Conservation (phyloP, 2,329 filamentous ascomycete genomes). For the Pseudopithomyces chartarum region DNA sequence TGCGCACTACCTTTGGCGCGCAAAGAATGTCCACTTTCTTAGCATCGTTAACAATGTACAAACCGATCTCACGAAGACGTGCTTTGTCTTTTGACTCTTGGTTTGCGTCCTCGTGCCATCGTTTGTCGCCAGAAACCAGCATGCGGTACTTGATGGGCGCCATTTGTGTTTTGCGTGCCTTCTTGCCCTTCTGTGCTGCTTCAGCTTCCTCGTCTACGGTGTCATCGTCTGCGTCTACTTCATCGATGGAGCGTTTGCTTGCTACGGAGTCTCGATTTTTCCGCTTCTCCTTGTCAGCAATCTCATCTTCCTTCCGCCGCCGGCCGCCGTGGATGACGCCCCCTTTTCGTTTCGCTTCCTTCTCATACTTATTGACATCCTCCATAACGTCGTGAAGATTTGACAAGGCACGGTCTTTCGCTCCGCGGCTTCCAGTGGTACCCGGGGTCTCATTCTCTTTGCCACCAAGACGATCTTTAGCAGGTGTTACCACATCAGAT, state of each 20-base stretch:
- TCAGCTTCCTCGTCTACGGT: slow-evolving; percentile 54
- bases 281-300: slow-evolving; percentile 41
- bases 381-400: slow-evolving; percentile 76
- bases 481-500: slow-evolving; percentile 57
- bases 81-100: slow-evolving; percentile 83
- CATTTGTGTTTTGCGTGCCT: slow-evolving; percentile 52
- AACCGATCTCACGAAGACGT: slow-evolving; percentile 79
- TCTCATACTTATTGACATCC: slow-evolving; percentile 89
- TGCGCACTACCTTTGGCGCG: slow-evolving; percentile 84
- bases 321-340: slow-evolving; percentile 64
- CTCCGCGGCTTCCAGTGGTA: slow-evolving; percentile 77
- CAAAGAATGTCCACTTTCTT: slow-evolving; percentile 82
- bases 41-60: slow-evolving; percentile 77
- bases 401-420: slow-evolving; percentile 82
- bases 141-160: slow-evolving; percentile 75
- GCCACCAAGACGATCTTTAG: slow-evolving; percentile 50
- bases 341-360: slow-evolving; percentile 83
- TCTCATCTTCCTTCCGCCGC: slow-evolving; percentile 46
- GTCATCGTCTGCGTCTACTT: slow-evolving; percentile 47
- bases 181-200: slow-evolving; percentile 67
- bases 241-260: slow-evolving; percentile 52
- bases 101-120: slow-evolving; percentile 75
- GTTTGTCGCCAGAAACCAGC: slow-evolving; percentile 80
- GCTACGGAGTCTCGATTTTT: slow-evolving; percentile 44
- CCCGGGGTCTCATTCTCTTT: slow-evolving; percentile 88